Conservation (phyloP, 306 rosid species). For the Datisca glomerata region DNA sequence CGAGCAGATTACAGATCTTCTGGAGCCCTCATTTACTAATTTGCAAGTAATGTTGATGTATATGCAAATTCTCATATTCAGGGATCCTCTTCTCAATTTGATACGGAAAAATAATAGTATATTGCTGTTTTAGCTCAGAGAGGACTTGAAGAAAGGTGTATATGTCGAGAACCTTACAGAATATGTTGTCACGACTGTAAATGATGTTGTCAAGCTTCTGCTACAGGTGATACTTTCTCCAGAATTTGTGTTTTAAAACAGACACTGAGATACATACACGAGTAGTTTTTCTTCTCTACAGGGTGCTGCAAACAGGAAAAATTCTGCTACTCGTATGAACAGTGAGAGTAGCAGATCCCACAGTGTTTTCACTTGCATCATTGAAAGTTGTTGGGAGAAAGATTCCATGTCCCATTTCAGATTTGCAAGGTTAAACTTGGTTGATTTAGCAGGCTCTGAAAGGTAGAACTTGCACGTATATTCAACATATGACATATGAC, state of each 20-base stretch:
- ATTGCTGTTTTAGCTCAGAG: constrained; percentile 62
- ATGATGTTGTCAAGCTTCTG: constrained; percentile 80
- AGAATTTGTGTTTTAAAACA: background rate
- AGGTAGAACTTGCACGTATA: constrained; percentile 35
- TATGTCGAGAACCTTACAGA: constrained; percentile 86
- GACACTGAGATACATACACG: background rate
- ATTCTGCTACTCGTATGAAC: constrained; percentile 91
- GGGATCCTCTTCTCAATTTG: constrained; percentile 6
- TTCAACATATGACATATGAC: constrained; percentile 4
- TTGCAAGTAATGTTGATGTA: constrained; percentile 54
- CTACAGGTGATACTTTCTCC: constrained; percentile 41
- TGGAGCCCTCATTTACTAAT: constrained; percentile 85
- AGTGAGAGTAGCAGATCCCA: constrained; percentile 94
- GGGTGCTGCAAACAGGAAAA: constrained; percentile 92
- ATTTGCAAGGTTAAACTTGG: constrained; percentile 90
- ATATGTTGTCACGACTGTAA: constrained; percentile 49
- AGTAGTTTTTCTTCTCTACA: constrained; percentile 21
- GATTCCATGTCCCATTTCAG: constrained; percentile 79
- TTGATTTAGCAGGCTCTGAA: constrained; percentile 95
- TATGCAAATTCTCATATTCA: constrained; percentile 13
- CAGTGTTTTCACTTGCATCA: constrained; percentile 88
- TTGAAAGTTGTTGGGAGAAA: constrained; percentile 90
- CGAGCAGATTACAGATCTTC: constrained; percentile 91
- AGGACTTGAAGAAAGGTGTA: constrained; percentile 95
- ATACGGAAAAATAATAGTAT: background rate